Conservation (phyloP, 202 grass and related monocot species). For the Tripidium arundinaceum region DNA sequence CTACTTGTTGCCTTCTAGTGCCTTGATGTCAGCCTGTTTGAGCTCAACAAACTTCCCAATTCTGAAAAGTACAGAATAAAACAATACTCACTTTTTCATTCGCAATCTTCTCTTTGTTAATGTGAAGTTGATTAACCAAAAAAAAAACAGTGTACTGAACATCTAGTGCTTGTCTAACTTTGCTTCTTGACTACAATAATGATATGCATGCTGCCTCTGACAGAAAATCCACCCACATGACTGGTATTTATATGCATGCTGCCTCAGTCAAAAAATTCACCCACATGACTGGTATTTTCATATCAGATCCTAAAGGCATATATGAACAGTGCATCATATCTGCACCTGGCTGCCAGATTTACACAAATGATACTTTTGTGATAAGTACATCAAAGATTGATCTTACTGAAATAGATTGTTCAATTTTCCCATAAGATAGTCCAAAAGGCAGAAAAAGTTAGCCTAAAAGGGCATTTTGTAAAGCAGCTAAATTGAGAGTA, state of each 20-base stretch:
- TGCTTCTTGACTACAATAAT: background rate
- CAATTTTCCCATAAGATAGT: background rate
- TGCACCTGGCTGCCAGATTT: background rate
- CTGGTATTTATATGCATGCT: no score
- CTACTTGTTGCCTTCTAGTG: slow-evolving; percentile 51
- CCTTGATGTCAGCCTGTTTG: slow-evolving; percentile 75
- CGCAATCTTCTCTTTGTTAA: background rate
- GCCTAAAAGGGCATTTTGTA: background rate
- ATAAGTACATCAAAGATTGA: background rate
- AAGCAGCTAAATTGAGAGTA: background rate
- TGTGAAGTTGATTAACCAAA: slow-evolving; percentile 1
- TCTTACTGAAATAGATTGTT: slow-evolving; percentile 1
- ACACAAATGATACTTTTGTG: background rate
- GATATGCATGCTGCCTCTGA: background rate
- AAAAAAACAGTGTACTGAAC: background rate
- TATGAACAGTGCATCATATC: background rate
- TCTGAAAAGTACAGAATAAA: slow-evolving; percentile 37
- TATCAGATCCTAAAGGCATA: background rate
- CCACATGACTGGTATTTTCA: background rate
- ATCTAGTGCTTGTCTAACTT: background rate
- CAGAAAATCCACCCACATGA: no score
- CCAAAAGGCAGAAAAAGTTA: background rate
- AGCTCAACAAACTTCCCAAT: slow-evolving; percentile 84
- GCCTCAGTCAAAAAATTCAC: background rate
- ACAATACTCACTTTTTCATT: background rate